These are phyloP conservation scores for Leccinum truebloodii DNA, from an alignment of 768 basidiomycete genomes.

Conservation along the genomic window DNA sequence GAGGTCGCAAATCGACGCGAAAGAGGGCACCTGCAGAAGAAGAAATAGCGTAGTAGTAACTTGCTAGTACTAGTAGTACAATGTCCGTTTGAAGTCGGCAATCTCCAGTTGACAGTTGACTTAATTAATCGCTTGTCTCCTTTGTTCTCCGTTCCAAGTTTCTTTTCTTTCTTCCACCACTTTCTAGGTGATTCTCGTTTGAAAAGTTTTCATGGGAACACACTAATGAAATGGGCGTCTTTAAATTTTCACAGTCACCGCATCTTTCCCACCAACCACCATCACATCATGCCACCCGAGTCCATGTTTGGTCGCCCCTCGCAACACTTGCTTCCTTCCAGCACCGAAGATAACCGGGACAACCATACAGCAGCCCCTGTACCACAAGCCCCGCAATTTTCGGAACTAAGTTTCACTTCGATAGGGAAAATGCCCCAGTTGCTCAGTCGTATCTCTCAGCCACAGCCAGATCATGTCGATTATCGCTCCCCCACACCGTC, in stretches of 20 bases:
- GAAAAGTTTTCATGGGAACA: not conserved
- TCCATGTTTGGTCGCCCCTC: constrained; percentile 33
- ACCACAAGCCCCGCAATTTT: constrained; percentile 31
- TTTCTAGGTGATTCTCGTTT: constrained; percentile 16
- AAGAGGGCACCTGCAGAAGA: constrained; percentile 14
- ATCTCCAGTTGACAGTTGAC: constrained; percentile 5
- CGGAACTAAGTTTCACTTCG: constrained; percentile 38
- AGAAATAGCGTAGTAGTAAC: not conserved
- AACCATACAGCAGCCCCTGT: constrained; percentile 16
- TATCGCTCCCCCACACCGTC: constrained; percentile 34
- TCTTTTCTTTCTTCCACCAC: not conserved
- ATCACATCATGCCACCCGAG: constrained; percentile 23
- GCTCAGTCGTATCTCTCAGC: constrained; percentile 49
- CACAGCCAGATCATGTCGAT: constrained; percentile 25
- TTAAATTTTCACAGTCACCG: constrained; percentile 11
- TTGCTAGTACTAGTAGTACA: not conserved
- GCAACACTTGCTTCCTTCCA: constrained; percentile 26
- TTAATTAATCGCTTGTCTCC: not conserved
- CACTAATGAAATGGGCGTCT: constrained; percentile 7
- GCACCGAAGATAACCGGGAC: not conserved
- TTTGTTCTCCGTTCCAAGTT: not conserved
- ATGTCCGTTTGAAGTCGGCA: constrained; percentile 15
- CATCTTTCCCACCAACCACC: constrained; percentile 17
- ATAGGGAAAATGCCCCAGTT: constrained; percentile 58
- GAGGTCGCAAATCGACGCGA: constrained; percentile 41